A percentile compares a stretch with the other conserved stretches of the same genome.
These are phyloP conservation scores for Sporothrix phasma DNA, from an alignment of 2,329 filamentous ascomycete genomes.

Conservation along the genomic window DNA sequence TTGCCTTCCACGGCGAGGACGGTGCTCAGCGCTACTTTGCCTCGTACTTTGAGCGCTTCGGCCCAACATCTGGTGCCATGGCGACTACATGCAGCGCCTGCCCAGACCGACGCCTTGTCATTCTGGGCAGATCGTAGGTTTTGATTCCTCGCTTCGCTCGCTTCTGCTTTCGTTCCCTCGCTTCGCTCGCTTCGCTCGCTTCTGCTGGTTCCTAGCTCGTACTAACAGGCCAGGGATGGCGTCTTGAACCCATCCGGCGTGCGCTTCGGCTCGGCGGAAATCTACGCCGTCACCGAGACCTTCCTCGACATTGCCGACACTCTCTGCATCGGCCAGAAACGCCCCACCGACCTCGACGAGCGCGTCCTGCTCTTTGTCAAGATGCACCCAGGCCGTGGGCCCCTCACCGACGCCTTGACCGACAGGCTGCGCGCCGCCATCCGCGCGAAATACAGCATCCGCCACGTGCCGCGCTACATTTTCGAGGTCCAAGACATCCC, in stretches of 20 bases:
- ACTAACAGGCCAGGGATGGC: constrained; percentile 27
- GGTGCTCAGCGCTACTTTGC: constrained; percentile 31
- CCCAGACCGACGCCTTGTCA: constrained; percentile 30
- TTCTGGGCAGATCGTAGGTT: constrained; percentile 32
- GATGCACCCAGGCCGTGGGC: constrained; percentile 12
- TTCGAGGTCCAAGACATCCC: constrained; percentile 31
- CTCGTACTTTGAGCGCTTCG: constrained; percentile 36
- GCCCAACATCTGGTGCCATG: constrained; percentile 34
- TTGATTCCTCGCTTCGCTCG: not conserved
- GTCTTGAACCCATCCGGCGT: constrained; percentile 39
- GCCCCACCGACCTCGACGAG: constrained; percentile 19
- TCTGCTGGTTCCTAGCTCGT: too few relatives aligned
- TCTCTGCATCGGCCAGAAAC: constrained; percentile 20
- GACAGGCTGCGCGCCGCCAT: constrained; percentile 23
- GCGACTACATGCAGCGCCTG: constrained; percentile 36
- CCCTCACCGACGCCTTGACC: constrained; percentile 15
- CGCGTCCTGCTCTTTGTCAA: constrained; percentile 21
- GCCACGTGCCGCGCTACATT: constrained; percentile 34
- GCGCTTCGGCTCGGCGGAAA: constrained; percentile 36
- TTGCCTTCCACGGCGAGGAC: constrained; percentile 35
- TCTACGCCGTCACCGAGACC: constrained; percentile 38
- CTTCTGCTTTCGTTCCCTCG: not conserved
- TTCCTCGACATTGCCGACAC: constrained; percentile 25
- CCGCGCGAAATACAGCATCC: constrained; percentile 21
- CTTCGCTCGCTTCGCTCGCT: not conserved